These are phyloP conservation scores for Suillus subalutaceus DNA, from an alignment of 768 basidiomycete genomes.

Conservation along the genomic window DNA sequence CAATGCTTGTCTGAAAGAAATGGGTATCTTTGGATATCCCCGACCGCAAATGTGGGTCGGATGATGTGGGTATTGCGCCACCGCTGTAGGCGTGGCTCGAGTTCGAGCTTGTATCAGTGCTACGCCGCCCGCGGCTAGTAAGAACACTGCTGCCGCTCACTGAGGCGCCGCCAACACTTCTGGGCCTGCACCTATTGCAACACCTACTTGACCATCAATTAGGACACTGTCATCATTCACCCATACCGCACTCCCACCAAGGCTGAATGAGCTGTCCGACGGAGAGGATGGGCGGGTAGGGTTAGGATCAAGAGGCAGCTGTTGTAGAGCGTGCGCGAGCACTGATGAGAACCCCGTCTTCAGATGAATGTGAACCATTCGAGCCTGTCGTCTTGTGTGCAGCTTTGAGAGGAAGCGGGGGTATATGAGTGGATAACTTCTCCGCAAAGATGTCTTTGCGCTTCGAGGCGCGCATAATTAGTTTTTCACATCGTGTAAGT, in stretches of 20 bases:
- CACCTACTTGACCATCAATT: constrained; percentile 44
- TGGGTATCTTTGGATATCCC: constrained; percentile 84
- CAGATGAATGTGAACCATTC: constrained; percentile 66
- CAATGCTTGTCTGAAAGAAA: constrained; percentile 85
- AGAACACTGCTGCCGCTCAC: constrained; percentile 46
- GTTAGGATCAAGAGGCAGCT: constrained; percentile 31
- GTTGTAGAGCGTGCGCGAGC: constrained; percentile 41
- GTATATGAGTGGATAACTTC: constrained; percentile 53
- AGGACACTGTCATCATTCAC: constrained; percentile 73
- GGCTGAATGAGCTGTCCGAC: constrained; percentile 72
- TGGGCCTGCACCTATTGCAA: constrained; percentile 45
- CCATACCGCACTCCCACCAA: constrained; percentile 85
- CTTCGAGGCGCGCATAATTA: constrained; percentile 88
- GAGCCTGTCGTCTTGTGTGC: constrained; percentile 54
- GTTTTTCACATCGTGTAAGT: constrained; percentile 80
- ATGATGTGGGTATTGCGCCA: constrained; percentile 42
- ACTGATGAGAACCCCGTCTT: constrained; percentile 62
- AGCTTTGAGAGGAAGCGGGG: constrained; percentile 30
- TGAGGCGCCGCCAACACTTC: constrained; percentile 33
- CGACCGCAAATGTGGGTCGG: constrained; percentile 51
- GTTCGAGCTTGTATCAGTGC: constrained; percentile 74
- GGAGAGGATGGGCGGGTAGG: constrained; percentile 52
- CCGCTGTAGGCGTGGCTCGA: constrained; percentile 55
- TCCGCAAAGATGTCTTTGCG: constrained; percentile 92
- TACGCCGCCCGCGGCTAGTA: constrained; percentile 55